These are phyloP conservation scores for Smallanthus sonchifolius DNA, from an alignment of 129 eudicot genomes.

Conservation along the genomic window DNA sequence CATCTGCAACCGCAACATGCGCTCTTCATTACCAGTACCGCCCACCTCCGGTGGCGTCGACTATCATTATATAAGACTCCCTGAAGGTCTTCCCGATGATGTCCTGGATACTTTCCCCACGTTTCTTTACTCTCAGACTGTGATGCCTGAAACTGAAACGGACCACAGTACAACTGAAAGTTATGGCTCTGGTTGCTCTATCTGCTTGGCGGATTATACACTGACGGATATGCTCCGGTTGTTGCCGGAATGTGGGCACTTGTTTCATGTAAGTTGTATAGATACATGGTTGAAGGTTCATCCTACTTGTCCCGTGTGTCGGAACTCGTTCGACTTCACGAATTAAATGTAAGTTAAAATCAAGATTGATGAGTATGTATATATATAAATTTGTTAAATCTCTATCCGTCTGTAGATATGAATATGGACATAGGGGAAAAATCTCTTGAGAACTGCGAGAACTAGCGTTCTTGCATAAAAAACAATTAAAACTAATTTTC, in stretches of 20 bases:
- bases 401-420: too few species aligned
- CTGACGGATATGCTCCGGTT: constrained; percentile 31
- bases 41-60: neutral
- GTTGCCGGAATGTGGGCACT: constrained; percentile 46
- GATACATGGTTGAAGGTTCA: constrained; percentile 46
- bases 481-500: too few species aligned
- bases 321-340: constrained; percentile 24
- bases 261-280: constrained; percentile 38
- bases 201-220: constrained; percentile 45
- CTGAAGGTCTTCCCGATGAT: constrained; percentile 20
- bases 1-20: constrained; percentile 22
- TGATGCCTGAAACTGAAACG: neutral
- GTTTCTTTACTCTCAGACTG: neutral
- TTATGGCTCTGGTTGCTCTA: neutral
- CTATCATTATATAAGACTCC: neutral
- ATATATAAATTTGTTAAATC: too few species aligned
- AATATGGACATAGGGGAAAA: too few species aligned
- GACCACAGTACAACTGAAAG: neutral
- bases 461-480: too few species aligned
- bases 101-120: constrained; percentile 22
- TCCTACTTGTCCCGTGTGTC: constrained; percentile 50
- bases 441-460: too few species aligned
- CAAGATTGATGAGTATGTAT: too few species aligned
- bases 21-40: neutral
- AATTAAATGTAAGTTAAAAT: neutral